Evolutionary conservation across 1,139 yeast species (phyloP).

Genomic region (Geotrichum klebahnii): DNA sequence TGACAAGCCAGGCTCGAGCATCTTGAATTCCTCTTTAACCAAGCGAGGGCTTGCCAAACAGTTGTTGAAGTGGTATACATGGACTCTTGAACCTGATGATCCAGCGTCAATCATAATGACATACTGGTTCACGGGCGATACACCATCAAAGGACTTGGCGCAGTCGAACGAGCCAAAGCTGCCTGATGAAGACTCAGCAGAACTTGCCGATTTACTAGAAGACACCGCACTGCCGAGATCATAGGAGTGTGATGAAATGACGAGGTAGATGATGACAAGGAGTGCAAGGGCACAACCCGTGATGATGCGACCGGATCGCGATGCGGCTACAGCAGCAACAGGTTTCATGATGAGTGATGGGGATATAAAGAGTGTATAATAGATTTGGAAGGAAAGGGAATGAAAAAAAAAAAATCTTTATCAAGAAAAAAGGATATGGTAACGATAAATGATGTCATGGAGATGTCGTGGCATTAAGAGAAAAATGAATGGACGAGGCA

Average conservation of each 20-base stretch:
- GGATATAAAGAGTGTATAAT: background rate
- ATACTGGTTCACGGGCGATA: constrained; percentile 44
- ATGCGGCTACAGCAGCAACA: constrained; percentile 11
- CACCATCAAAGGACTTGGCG: constrained; percentile 38
- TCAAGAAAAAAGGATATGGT: background rate
- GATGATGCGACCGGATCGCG: constrained; percentile 20
- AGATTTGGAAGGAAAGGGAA: background rate
- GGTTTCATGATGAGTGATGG: constrained; percentile 1
- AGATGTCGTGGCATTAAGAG: background rate
- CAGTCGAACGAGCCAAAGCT: constrained; percentile 32
- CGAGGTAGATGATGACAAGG: constrained; percentile 14
- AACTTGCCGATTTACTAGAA: background rate
- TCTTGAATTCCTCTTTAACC: constrained; percentile 67
- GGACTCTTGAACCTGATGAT: constrained; percentile 90
- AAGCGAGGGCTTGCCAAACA: constrained; percentile 72
- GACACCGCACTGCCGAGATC: constrained; percentile 1
- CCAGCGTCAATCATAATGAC: constrained; percentile 94
- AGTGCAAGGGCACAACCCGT: constrained; percentile 12
- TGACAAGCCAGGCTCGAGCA: constrained; percentile 84
- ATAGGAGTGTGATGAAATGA: constrained; percentile 14
- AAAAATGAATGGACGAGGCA: too few species aligned
- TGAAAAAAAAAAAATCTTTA: background rate
- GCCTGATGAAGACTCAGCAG: background rate
- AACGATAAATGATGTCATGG: background rate
- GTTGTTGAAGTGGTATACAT: constrained; percentile 76